phyloP scores from a whole-genome alignment of 805 yeast species.

The Barnettozyma vustinii region DNA sequence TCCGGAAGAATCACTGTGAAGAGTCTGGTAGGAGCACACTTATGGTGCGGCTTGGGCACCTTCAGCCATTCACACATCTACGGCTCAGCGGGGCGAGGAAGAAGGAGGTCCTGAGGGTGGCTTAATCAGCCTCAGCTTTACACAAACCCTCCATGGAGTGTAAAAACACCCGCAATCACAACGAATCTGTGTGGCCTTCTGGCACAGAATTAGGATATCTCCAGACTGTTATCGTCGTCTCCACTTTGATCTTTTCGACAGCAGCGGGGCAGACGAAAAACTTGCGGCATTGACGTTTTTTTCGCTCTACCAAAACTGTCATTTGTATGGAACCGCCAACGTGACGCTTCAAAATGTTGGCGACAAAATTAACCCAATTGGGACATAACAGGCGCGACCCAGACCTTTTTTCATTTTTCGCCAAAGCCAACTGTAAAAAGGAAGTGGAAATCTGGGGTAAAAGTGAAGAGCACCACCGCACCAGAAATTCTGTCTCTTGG shows the following conservation, averaged over 20 bases:
- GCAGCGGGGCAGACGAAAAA: background rate
- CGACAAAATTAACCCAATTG: background rate
- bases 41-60: background rate
- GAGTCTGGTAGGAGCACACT: background rate
- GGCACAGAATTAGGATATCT: too few species aligned
- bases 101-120: too few species aligned
- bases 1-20: background rate
- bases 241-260: background rate
- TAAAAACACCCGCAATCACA: too few species aligned
- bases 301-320: background rate
- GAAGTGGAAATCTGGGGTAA: background rate
- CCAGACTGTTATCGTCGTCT: too few species aligned
- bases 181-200: too few species aligned
- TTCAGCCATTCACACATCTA: background rate
- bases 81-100: conserved; percentile 3
- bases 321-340: too few species aligned
- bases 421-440: background rate
- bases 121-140: too few species aligned
- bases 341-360: background rate
- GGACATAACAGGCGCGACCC: background rate
- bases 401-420: background rate
- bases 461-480: background rate
- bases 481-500: background rate
- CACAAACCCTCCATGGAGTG: too few species aligned
- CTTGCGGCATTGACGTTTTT: background rate